These are phyloP conservation scores for Gypsophila paniculata DNA, from an alignment of 179 eudicot genomes.

Conservation along the genomic window DNA sequence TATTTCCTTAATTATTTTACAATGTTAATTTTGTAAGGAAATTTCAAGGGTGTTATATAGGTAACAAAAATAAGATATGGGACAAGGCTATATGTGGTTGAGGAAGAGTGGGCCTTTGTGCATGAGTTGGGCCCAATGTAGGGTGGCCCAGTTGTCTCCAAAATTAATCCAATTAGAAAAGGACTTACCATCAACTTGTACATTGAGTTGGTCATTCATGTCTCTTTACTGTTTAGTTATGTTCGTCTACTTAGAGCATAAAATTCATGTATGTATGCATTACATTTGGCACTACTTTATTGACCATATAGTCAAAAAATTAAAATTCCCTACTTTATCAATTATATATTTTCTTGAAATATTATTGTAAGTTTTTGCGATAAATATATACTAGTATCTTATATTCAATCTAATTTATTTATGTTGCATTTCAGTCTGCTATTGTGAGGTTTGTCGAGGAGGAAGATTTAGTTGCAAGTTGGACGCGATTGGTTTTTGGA, in stretches of 20 bases:
- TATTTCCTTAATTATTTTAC: not conserved
- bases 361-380: too few species aligned
- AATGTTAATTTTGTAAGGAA: not conserved
- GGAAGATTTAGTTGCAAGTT: too few species aligned
- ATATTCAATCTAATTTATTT: too few species aligned
- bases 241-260: not conserved
- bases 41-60: constrained; percentile 10
- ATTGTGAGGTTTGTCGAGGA: too few species aligned
- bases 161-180: not conserved
- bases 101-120: not conserved
- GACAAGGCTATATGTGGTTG: constrained; percentile 3
- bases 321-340: too few species aligned
- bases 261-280: too few species aligned
- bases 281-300: too few species aligned
- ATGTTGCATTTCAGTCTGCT: too few species aligned
- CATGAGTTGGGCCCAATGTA: not conserved
- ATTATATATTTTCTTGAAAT: too few species aligned
- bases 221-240: not conserved
- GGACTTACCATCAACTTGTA: constrained; percentile 4
- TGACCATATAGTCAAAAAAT: too few species aligned
- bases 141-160: not conserved
- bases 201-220: not conserved
- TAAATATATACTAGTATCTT: too few species aligned
- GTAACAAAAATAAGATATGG: constrained; percentile 6
- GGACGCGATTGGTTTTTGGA: too few species aligned